phyloP scores from a whole-genome alignment of 352 stramenopile species.

The Globisporangium mamillatum region DNA sequence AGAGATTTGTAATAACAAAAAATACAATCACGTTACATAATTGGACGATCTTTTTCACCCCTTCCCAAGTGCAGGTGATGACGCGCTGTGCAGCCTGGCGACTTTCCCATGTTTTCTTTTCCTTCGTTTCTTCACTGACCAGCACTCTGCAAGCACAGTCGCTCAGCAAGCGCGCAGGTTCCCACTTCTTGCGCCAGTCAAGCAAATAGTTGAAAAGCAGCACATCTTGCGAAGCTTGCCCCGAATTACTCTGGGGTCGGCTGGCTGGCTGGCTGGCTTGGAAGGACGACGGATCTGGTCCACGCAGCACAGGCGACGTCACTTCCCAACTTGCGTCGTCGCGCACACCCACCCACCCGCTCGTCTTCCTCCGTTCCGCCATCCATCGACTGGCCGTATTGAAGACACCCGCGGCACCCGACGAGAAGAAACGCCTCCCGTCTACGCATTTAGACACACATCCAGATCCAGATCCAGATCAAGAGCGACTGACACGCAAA shows the following conservation, averaged over 20 bases:
- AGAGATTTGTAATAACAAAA: background rate
- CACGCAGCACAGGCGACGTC: constrained; percentile 4
- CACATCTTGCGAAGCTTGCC: background rate
- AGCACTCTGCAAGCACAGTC: background rate
- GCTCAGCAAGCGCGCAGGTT: background rate
- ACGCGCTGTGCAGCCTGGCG: constrained; percentile 7
- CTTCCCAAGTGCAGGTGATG: constrained; percentile 1
- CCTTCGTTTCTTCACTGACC: background rate
- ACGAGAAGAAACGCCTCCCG: background rate
- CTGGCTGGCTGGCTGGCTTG: background rate
- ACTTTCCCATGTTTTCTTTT: constrained; percentile 17
- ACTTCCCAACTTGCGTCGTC: constrained; percentile 12
- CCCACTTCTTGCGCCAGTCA: constrained; percentile 10
- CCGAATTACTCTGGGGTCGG: background rate
- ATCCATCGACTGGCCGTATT: background rate
- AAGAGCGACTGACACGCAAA: background rate
- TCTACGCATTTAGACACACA: background rate
- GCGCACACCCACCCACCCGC: background rate
- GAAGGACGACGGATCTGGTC: background rate
- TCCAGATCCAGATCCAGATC: background rate
- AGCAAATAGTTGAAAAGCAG: background rate
- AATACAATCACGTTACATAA: background rate
- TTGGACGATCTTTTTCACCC: background rate
- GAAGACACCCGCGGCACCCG: background rate
- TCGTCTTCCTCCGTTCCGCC: background rate